phyloP scores from a whole-genome alignment of 2,329 filamentous ascomycete genomes.

The Penicillium capsulatum region DNA sequence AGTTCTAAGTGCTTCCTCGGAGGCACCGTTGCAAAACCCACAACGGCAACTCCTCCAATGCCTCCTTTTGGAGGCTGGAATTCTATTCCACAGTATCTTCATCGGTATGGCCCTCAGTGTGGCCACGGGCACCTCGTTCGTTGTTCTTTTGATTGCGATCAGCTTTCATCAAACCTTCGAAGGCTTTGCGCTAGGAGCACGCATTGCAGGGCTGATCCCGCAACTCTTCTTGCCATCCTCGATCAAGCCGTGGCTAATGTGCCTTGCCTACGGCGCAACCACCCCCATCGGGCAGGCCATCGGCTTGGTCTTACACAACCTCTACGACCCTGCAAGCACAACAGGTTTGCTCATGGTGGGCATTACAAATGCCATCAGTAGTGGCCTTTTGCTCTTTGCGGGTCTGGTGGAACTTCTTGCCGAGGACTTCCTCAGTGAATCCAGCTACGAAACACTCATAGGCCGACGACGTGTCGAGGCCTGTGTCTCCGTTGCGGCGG shows the following conservation, averaged over 20 bases:
- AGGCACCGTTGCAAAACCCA: constrained; percentile 50
- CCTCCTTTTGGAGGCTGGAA: constrained; percentile 74
- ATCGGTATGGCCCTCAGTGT: constrained; percentile 85
- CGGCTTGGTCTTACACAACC: constrained; percentile 68
- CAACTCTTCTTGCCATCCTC: constrained; percentile 64
- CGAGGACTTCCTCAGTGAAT: constrained; percentile 72
- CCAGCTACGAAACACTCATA: constrained; percentile 57
- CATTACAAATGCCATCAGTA: constrained; percentile 81
- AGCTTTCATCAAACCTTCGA: constrained; percentile 86
- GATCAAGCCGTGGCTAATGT: constrained; percentile 69
- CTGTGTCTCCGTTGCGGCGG: constrained; percentile 57
- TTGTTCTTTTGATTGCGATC: constrained; percentile 75
- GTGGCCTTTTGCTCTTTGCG: constrained; percentile 74
- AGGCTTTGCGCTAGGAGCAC: constrained; percentile 76
- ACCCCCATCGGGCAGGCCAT: constrained; percentile 82
- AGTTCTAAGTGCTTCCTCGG: constrained; percentile 21
- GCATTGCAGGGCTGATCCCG: constrained; percentile 71
- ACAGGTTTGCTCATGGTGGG: constrained; percentile 76
- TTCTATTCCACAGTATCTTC: constrained; percentile 79
- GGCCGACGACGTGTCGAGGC: constrained; percentile 59
- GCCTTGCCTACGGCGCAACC: constrained; percentile 61
- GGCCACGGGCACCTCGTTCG: constrained; percentile 71
- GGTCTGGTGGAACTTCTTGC: constrained; percentile 79
- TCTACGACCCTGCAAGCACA: constrained; percentile 75
- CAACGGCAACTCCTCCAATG: constrained; percentile 70